Evolutionary conservation across 164 flowering plant genomes (phyloP), one percentile per base, ranked within the genome.

Genomic region (Piper longum): DNA sequence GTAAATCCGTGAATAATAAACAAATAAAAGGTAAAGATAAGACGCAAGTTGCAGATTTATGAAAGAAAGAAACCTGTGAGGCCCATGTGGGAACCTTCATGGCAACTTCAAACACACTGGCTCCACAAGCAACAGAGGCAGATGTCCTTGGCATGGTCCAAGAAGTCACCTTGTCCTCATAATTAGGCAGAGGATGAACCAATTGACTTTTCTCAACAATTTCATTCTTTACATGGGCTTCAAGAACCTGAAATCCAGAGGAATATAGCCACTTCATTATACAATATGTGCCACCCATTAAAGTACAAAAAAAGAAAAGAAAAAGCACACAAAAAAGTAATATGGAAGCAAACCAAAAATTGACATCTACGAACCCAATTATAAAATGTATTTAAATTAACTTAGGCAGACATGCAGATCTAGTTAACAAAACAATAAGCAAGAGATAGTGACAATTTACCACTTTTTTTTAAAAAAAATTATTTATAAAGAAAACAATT

Each of bases 1-100:
- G 52, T 48, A 5, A 48, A 48, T 14, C 52, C 14, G 1, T 48
- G 52, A 48, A 48, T 48, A 48, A 48, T 26, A 9, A 19, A 19
- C 41, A 19, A 5, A 11, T 4, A 57, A 57, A 57, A 17, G 19
- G 26, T 18, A 9, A 13, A 57, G 36, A 14, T 36, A 57, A 57
- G 40, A 57, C 36, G 26, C 13, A 36, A 4, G 26, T 36, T 26
- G 41, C 39, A 57, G 12, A 6, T 8, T 8, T n/a, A 36, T 57
- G 41, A 57, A 57, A 64, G 67, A 66, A 52, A 39, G 12, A 40
- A 41, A 91, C 98, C 95, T 91, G 98, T 48, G 87, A 77, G 60
- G 96, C 96, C 98, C 98, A 91, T 59, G 89, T 56, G 9, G 98
- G 92, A 70, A 86, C 83, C 76, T 84, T 87, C 84, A 89, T 68